Evolutionary conservation across 768 basidiomycete species (phyloP).

Genomic region (Mycena polygramma): DNA sequence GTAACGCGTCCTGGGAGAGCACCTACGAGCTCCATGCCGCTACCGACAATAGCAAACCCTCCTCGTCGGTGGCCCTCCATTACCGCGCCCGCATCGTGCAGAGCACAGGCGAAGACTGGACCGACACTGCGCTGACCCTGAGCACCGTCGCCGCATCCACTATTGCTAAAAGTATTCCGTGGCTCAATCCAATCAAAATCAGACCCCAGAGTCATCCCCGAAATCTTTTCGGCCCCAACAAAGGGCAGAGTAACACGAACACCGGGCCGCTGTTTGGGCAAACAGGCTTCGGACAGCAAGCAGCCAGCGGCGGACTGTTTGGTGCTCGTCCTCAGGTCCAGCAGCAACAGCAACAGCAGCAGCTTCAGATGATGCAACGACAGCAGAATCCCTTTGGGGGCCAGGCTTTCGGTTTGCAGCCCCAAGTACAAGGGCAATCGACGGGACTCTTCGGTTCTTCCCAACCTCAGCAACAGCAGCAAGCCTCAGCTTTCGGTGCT

Average conservation of each 20-base stretch:
- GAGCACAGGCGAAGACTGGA: constrained; percentile 74
- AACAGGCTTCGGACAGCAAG: constrained; percentile 32
- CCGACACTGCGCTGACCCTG: constrained; percentile 60
- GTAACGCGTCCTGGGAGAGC: constrained; percentile 63
- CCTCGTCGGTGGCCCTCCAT: constrained; percentile 60
- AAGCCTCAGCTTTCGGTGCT: too few species aligned
- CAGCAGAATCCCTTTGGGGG: too few species aligned
- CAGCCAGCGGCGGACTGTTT: background rate
- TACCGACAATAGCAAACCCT: constrained; percentile 59
- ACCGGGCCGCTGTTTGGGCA: background rate
- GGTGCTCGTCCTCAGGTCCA: background rate
- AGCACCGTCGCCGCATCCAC: constrained; percentile 62
- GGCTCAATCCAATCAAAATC: constrained; percentile 50
- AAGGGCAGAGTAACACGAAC: constrained; percentile 26
- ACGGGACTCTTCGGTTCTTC: background rate
- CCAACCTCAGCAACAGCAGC: constrained; percentile 9
- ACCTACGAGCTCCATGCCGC: constrained; percentile 72
- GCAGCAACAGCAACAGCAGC: constrained; percentile 11
- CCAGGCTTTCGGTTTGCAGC: background rate
- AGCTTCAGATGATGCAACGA: too few species aligned
- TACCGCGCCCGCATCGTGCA: constrained; percentile 69
- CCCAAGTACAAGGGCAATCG: too few species aligned
- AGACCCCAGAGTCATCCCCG: constrained; percentile 30
- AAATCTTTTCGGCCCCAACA: constrained; percentile 10
- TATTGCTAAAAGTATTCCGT: constrained; percentile 50